These are phyloP conservation scores for Trypanosoma vivax DNA, from an alignment of 208 protist genomes.

Conservation along the genomic window DNA sequence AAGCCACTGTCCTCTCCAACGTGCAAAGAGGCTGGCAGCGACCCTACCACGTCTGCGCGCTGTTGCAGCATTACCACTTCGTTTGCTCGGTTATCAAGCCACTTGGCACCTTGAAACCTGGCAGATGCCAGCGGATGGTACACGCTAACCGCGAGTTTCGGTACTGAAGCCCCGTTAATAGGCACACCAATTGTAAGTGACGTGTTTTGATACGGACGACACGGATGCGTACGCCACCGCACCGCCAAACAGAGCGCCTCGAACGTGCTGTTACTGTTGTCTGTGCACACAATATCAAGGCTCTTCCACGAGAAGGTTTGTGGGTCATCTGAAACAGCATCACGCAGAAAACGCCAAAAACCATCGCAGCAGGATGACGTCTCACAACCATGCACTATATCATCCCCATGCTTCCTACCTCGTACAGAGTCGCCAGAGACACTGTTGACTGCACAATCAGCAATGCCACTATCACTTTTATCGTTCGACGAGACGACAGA, in stretches of 20 bases:
- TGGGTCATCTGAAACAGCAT: neutral
- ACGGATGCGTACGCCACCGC: constrained; percentile 32
- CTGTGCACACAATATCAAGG: constrained; percentile 14
- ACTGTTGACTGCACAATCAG: no score
- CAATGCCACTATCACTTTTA: no score
- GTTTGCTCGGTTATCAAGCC: constrained; percentile 53
- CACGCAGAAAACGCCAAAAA: constrained; percentile 8
- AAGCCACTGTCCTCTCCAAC: neutral
- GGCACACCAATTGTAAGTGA: constrained; percentile 35
- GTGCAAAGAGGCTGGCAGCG: constrained; percentile 1
- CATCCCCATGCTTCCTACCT: neutral
- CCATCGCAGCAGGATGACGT: neutral
- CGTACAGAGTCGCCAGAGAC: neutral
- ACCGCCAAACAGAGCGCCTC: constrained; percentile 32
- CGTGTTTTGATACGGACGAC: constrained; percentile 35
- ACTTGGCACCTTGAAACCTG: constrained; percentile 13
- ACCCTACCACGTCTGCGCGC: constrained; percentile 20
- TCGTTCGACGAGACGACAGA: no score
- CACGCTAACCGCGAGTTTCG: constrained; percentile 58
- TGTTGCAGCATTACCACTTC: constrained; percentile 30
- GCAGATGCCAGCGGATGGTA: constrained; percentile 49
- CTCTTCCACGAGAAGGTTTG: neutral
- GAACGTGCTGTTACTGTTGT: constrained; percentile 4
- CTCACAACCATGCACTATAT: neutral
- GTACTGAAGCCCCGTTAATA: constrained; percentile 24